Conservation (phyloP, 2,329 filamentous ascomycete genomes). For the Penicillium sp. region DNA sequence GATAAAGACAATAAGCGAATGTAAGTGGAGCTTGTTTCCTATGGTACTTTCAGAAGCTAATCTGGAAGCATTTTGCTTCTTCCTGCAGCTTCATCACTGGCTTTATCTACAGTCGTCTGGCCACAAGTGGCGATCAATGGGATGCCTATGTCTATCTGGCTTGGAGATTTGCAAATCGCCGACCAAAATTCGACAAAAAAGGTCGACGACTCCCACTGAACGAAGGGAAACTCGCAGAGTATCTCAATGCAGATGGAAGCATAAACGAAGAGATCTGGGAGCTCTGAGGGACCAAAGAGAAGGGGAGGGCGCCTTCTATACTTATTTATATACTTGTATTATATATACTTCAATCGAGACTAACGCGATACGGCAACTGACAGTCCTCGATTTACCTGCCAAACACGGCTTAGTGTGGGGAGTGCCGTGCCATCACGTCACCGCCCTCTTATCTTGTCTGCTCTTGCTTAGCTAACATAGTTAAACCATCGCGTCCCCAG, state of each 20-base stretch:
- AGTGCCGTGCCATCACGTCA: conserved; percentile 8
- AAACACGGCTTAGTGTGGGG: not conserved
- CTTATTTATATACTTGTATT: too few relatives aligned
- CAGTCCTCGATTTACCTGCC: not conserved
- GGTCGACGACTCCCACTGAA: not conserved
- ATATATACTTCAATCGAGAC: not conserved
- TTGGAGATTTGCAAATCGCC: not conserved
- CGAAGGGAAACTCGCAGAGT: not conserved
- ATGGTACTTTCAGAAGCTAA: not conserved
- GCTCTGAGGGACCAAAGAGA: too few relatives aligned
- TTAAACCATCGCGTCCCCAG: not conserved
- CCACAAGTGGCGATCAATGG: not conserved
- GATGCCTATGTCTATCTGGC: not conserved
- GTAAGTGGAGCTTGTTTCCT: not conserved
- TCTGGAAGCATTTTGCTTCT: too few relatives aligned
- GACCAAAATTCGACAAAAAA: not conserved
- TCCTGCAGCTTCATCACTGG: too few relatives aligned
- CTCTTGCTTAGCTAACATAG: not conserved
- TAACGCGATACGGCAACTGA: too few relatives aligned
- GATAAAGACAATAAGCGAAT: not conserved
- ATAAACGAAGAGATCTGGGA: not conserved
- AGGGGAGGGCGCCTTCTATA: too few relatives aligned
- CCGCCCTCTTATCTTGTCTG: conserved; percentile 9
- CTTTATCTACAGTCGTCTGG: too few relatives aligned
- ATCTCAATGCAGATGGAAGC: not conserved